Conservation (phyloP, 208 protist genomes). For the Leishmania guyanensis region DNA sequence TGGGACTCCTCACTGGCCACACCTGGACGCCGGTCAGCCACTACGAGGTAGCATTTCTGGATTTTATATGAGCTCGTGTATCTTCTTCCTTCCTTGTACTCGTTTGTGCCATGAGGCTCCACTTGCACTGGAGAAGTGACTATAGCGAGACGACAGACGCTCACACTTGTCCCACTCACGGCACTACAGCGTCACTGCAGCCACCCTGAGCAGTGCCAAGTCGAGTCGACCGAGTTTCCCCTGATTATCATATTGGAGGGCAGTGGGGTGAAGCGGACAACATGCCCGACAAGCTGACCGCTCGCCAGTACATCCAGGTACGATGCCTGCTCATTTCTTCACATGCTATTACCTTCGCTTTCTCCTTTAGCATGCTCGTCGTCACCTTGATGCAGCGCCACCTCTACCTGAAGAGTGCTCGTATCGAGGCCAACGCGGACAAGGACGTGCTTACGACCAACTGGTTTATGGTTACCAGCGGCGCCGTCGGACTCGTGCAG, state of each 20-base stretch:
- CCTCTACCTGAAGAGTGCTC: background rate
- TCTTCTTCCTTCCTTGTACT: background rate
- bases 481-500: background rate
- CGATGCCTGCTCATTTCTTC: conserved; percentile 1
- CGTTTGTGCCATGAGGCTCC: background rate
- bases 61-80: background rate
- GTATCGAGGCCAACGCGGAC: background rate
- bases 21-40: background rate
- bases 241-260: background rate
- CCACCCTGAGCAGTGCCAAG: background rate
- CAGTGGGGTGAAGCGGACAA: background rate
- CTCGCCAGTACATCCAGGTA: conserved; percentile 4
- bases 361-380: background rate
- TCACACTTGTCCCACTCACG: background rate
- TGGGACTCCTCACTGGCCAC: background rate
- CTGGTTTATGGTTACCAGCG: conserved; percentile 1
- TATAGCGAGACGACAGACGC: no score
- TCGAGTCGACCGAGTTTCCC: background rate
- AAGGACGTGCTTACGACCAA: background rate
- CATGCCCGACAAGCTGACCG: background rate
- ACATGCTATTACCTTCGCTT: background rate
- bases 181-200: background rate
- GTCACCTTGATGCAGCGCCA: background rate
- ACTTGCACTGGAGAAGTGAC: background rate
- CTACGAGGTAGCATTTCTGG: background rate